These are phyloP conservation scores for Glomus cerebriforme DNA, from an alignment of 192 early-diverging fungal species.

Conservation along the genomic window DNA sequence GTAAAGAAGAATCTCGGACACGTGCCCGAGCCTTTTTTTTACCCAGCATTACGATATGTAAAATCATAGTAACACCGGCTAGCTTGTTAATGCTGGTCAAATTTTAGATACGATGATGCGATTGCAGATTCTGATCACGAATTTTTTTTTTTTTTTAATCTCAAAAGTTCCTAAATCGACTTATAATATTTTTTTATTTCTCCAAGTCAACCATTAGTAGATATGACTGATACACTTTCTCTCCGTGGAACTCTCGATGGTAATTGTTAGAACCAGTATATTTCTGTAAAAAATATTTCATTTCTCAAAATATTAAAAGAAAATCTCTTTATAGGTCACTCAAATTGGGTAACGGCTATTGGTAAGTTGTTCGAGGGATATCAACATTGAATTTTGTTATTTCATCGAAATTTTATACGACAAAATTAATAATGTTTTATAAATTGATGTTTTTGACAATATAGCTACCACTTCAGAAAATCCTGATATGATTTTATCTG, in stretches of 20 bases:
- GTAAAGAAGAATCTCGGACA: too few species aligned
- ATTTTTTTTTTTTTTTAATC: too few species aligned
- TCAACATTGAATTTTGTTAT: too few species aligned
- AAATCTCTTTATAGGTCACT: slow-evolving; percentile 58
- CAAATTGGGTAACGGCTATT: slow-evolving; percentile 93
- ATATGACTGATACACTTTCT: slow-evolving; percentile 46
- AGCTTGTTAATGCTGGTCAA: too few species aligned
- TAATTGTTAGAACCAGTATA: not conserved
- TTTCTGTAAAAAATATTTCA: not conserved
- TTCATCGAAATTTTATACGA: not conserved
- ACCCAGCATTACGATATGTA: too few species aligned
- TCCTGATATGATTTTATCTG: slow-evolving; percentile 96
- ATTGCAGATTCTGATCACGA: too few species aligned
- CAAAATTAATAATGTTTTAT: not conserved
- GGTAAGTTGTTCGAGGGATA: not conserved
- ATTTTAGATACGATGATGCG: too few species aligned
- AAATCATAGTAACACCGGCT: too few species aligned
- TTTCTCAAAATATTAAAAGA: not conserved
- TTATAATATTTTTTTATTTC: not conserved
- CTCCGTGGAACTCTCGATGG: slow-evolving; percentile 50
- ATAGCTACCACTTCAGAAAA: slow-evolving; percentile 90
- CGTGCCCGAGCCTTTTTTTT: too few species aligned
- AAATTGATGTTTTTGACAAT: not conserved
- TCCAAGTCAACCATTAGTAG: not conserved
- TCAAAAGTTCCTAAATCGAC: too few species aligned